Evolutionary conservation across 2,329 filamentous ascomycete species (phyloP).

Genomic region (Claviceps sp.): DNA sequence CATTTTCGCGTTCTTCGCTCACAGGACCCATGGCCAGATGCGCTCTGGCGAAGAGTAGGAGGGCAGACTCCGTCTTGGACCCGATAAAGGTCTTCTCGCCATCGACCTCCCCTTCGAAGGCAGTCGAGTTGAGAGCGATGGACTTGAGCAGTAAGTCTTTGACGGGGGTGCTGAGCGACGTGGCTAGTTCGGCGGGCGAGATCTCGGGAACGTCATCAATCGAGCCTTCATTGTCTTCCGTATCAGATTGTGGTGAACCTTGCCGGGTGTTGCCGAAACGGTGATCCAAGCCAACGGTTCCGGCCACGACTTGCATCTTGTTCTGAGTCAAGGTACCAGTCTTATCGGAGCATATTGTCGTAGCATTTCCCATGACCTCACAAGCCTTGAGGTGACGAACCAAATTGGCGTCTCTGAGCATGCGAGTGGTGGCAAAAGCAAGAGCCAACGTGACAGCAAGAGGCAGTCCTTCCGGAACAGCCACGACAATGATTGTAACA

Average conservation of each 20-base stretch:
- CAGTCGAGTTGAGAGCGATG: conserved; percentile 55
- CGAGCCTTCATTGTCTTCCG: conserved; percentile 12
- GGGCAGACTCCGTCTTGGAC: conserved; percentile 64
- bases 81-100: conserved; percentile 55
- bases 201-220: conserved; percentile 23
- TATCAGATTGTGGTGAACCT: conserved; percentile 11
- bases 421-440: conserved; percentile 63
- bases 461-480: conserved; percentile 64
- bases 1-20: conserved; percentile 47
- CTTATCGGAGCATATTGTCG: conserved; percentile 56
- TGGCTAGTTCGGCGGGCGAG: conserved; percentile 31
- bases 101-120: conserved; percentile 62
- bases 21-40: conserved; percentile 55
- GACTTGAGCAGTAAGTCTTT: conserved; percentile 45
- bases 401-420: conserved; percentile 66
- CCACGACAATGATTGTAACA: conserved; percentile 68
- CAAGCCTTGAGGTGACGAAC: conserved; percentile 65
- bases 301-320: conserved; percentile 54
- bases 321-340: conserved; percentile 55
- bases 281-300: conserved; percentile 40
- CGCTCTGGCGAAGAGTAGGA: conserved; percentile 55
- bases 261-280: conserved; percentile 35
- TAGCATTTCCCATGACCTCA: conserved; percentile 71
- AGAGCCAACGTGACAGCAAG: conserved; percentile 66
- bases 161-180: conserved; percentile 30